Evolutionary conservation across 345 rosid species (phyloP).

Genomic region (Citrus unshiu): DNA sequence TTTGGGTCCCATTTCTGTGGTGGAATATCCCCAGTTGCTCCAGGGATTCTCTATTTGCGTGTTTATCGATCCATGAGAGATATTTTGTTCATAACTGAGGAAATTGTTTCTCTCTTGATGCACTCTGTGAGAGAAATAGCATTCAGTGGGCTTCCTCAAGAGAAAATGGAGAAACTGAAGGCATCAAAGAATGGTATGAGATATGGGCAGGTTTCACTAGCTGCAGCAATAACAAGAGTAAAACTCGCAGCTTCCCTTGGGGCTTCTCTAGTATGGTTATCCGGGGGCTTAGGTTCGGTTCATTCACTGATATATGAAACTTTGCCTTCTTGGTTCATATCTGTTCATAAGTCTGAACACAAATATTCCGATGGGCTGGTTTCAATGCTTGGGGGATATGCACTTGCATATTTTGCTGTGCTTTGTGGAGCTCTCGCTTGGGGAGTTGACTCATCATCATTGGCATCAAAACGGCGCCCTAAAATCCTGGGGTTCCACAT

Average conservation of each 20-base stretch:
- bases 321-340: constrained; percentile 89
- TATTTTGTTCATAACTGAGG: constrained; percentile 67
- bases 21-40: constrained; percentile 88
- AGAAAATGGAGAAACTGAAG: constrained; percentile 54
- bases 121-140: constrained; percentile 76
- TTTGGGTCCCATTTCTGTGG: constrained; percentile 86
- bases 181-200: constrained; percentile 53
- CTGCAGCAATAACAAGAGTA: constrained; percentile 70
- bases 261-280: constrained; percentile 84
- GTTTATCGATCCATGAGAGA: constrained; percentile 75
- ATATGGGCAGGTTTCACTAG: constrained; percentile 73
- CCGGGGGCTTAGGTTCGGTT: constrained; percentile 72
- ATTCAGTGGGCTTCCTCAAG: constrained; percentile 44
- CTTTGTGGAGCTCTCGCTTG: constrained; percentile 86
- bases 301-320: constrained; percentile 79
- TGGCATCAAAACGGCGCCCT: constrained; percentile 71
- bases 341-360: constrained; percentile 51
- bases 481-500: constrained; percentile 60
- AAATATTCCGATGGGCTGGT: constrained; percentile 54
- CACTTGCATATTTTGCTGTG: constrained; percentile 76
- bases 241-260: constrained; percentile 90
- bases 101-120: constrained; percentile 74
- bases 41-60: constrained; percentile 84
- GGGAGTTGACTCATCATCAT: constrained; percentile 75
- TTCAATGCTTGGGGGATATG: constrained; percentile 76